These are phyloP conservation scores for Musa schizocarpa DNA, from an alignment of 176 grass and related monocot genomes.

Conservation along the genomic window DNA sequence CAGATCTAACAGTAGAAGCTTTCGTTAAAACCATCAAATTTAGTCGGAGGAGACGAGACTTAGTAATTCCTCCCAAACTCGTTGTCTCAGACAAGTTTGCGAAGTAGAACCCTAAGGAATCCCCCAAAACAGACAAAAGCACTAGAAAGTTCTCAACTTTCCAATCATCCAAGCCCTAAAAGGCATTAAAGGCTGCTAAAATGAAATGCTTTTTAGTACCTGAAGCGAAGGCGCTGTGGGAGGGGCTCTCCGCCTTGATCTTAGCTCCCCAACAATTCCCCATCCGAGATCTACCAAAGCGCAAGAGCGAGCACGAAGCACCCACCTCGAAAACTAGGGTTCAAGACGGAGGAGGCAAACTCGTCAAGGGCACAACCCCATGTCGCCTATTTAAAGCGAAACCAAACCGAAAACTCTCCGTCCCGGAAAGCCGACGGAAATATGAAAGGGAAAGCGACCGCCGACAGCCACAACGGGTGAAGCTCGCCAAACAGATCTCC, in stretches of 20 bases:
- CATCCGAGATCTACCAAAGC: conserved; percentile 24
- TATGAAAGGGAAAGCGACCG: neutral
- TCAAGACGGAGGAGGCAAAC: neutral
- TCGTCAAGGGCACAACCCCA: neutral
- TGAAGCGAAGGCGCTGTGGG: conserved; percentile 22
- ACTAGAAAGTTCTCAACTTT: neutral
- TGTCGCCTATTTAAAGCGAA: neutral
- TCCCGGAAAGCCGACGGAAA: neutral
- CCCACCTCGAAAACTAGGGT: neutral
- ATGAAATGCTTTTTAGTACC: conserved; percentile 16
- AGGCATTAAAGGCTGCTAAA: neutral
- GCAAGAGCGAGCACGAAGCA: neutral
- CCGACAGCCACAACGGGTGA: neutral
- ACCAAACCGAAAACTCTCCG: neutral
- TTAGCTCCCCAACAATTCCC: conserved; percentile 67
- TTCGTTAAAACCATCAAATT: neutral
- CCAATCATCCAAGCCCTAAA: neutral
- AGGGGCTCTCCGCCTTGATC: conserved; percentile 57
- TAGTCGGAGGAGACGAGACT: neutral
- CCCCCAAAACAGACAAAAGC: neutral
- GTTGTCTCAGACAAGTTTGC: neutral
- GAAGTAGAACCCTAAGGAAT: neutral
- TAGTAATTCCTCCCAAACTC: neutral
- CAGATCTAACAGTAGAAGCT: neutral
- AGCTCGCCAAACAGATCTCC: neutral